Base-by-base conservation (phyloP, 306 rosid species). In the Trifolium fragiferum region DNA sequence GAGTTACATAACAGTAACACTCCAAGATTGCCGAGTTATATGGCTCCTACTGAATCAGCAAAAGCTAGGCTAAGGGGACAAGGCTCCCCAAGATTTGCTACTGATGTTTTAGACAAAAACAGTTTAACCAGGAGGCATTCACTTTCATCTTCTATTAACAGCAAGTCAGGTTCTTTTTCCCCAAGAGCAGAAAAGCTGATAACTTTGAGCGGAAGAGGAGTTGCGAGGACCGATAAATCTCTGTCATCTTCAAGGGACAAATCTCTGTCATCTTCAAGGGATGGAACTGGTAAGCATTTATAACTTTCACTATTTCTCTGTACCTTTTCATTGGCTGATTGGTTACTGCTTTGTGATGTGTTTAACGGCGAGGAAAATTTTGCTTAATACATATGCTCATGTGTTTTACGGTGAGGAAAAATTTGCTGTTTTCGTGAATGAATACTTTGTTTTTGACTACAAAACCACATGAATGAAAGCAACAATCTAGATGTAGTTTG, bases 11-110 rank as follows among this genome's bases (percentile, higher is more conserved):
- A 15, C 79, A 78, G 80, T 50, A 80, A 15, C 79, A 78, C 81
- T 46, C 80, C 84, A 66, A 77, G 78, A 30, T 38, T 88, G 25
- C 90, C 92, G 5, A 86, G 87, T 83, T 88, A 88, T 76, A 88
- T 88, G 92, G 82, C 76, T 35, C 82, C 92, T 19, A 88, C 92
- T 69, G 85, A 88, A 80, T 88, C 92, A 19, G 90, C 83, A 19
- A 88, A 88, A 67, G 92, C 87, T 69, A 88, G 72, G 80, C 90
- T 88, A 32, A 82, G 84, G 77, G 88, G 49, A 59, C 86, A 74
- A 74, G 85, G 85, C 57, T 84, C 84, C 33, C 81, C 82, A 0
- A 75, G 82, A 76, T 54, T 76, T 72, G 85, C 78, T 27, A 46
- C 80, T 58, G 88, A 80, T 71, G 66, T 78, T 46, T 2, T 59